Base-by-base conservation (phyloP, 164 flowering plant species). In the Nymphaea colorata region DNA sequence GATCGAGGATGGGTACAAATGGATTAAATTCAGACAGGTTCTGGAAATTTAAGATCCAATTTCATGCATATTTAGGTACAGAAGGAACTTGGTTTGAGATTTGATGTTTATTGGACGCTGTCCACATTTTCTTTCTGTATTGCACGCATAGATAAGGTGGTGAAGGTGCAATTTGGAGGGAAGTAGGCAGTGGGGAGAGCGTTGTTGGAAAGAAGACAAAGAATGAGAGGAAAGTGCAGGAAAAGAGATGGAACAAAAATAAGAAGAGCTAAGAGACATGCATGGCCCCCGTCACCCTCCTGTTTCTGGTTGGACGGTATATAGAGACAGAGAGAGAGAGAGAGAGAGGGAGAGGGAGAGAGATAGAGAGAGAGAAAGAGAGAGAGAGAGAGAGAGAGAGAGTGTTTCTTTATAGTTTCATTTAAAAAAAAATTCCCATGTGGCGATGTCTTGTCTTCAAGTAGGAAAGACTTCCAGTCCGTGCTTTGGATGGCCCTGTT, bases 401-500 rank as follows among this genome's bases (percentile, higher is more conserved):
- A 25, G 36, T 0, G 36, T 25, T 25, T 25, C 36, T 25, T 25
- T 25, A 25, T 25, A 25, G 36, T 25, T 25, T 25, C 36, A 25
- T 25, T 25, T 25, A 25, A 25, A 25, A 25, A 25, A 25, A 25
- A 25, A 67, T 44, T 66, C 61, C 82, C 88, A 83, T 84, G 87
- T 83, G 83, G 76, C 63, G 69, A 44, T 83, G 87, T 84, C 82
- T 79, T 81, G 86, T 84, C 86, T 69, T 82, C 76, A 73, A 76
- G 83, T 77, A 80, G 86, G 77, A 80, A 84, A 25, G 73, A 77
- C 82, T 81, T 82, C 82, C 43, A 71, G 55, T 71, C 83, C 85
- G 78, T 41, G 73, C 66, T 65, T 65, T 25, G 36, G 36, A 25
- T 25, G 36, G 36, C 36, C 36, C 36, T 25, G 36, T 25, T 25